Evolutionary conservation across 2,329 filamentous ascomycete species (phyloP), one percentile per base, ranked within the genome.

Genomic region (Endoconidiophora laricicola): DNA sequence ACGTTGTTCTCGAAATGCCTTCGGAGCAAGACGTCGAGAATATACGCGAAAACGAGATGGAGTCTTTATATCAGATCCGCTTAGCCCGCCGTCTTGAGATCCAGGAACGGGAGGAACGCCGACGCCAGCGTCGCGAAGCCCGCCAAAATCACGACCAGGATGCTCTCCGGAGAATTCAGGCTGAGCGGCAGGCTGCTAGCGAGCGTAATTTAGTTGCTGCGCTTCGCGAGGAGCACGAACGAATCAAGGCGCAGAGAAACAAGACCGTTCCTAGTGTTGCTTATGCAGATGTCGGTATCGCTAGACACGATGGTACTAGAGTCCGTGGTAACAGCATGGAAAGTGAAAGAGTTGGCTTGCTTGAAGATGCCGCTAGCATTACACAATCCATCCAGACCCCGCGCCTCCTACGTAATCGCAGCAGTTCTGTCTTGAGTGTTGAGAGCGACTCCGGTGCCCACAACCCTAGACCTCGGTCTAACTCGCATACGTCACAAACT

Each of bases 11-110:
- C 10, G 88, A 95, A 62, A 78, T 84, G 56, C 88, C 88, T 0
- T 86, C 82, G 0, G 73, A 70, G 6, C 85, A 94, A 47, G 83
- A 87, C 49, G 79, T 93, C 56, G 86, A 94, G 61, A 65, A 67
- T 2, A 68, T 86, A 48, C 75, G 91, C 10, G 87, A 96, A 55
- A 78, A 86, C 24, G 86, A 95, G 63, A 96, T 96, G 91, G 84
- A 91, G 55, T 78, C 84, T 0, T 65, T 96, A 39, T 96, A 94
- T 62, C 86, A 94, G 62, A 90, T 96, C 53, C 81, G 91, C 10
- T 61, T 84, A 10, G 79, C 85, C 16, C 76, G 91, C 49, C 77
- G 88, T 47, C 72, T 76, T 50, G 83, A 93, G 61, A 72, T 81
- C 38, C 76, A 78, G 3, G 86, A 91, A 55, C 79, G 86, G 4